These are phyloP conservation scores for Kazachstania sp. DNA, from an alignment of 1,139 yeast species.

Conservation along the genomic window DNA sequence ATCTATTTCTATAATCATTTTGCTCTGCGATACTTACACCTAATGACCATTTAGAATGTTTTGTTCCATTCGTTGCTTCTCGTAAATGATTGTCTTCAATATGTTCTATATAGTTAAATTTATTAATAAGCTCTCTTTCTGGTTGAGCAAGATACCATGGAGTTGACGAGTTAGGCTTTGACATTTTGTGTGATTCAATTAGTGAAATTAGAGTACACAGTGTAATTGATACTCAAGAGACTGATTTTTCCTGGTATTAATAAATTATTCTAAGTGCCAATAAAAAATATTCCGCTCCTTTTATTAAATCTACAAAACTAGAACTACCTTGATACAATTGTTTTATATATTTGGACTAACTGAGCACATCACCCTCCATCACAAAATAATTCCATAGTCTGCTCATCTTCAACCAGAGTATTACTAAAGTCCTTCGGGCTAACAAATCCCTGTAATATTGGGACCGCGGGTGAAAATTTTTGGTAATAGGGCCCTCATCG, in stretches of 20 bases:
- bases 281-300: no score
- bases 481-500: not conserved
- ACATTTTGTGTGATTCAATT: not conserved
- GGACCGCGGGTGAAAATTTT: not conserved
- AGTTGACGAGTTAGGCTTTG: not conserved
- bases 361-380: conserved; percentile 8
- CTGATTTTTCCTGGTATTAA: no score
- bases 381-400: no score
- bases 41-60: conserved; percentile 27
- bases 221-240: not conserved
- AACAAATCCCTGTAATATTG: not conserved
- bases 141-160: conserved; percentile 28
- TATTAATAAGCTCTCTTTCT: conserved; percentile 18
- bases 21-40: conserved; percentile 25
- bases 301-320: no score
- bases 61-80: conserved; percentile 28
- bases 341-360: no score
- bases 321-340: no score
- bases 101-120: conserved; percentile 28
- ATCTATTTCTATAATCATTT: conserved; percentile 41
- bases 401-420: no score
- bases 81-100: conserved; percentile 32
- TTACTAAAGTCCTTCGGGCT: not conserved
- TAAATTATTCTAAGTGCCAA: no score
- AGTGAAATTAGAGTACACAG: not conserved